Percentiles rank a stretch among this genome's conserved stretches.
phyloP scores from a whole-genome alignment of 345 rosid genomes.

The Salix udensis region DNA sequence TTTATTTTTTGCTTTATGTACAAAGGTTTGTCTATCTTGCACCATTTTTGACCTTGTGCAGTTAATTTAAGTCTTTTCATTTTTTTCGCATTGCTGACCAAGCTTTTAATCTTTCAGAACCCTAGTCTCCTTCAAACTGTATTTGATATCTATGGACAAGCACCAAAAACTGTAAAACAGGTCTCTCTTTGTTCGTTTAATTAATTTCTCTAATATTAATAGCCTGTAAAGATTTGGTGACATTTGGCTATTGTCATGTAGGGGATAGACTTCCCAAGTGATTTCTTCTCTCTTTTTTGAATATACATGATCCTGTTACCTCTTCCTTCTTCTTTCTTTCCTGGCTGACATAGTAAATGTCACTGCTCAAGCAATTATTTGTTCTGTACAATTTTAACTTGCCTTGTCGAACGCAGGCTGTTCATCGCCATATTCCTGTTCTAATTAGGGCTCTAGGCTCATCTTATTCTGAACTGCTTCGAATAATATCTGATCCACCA shows the following conservation, averaged over 20 bases:
- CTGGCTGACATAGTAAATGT: not conserved
- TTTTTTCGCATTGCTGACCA: slow-evolving; percentile 21
- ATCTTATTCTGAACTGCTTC: slow-evolving; percentile 69
- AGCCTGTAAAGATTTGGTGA: too few species aligned
- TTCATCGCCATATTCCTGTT: slow-evolving; percentile 87
- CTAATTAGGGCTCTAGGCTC: slow-evolving; percentile 84
- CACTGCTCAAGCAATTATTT: not conserved
- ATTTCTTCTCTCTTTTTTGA: not conserved
- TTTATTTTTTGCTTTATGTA: slow-evolving; percentile 86
- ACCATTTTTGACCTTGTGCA: slow-evolving; percentile 7
- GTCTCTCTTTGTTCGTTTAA: slow-evolving; percentile 24
- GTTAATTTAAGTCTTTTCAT: not conserved
- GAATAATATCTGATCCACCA: slow-evolving; percentile 86
- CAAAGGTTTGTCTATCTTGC: slow-evolving; percentile 53
- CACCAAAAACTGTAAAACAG: slow-evolving; percentile 86
- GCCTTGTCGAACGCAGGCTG: slow-evolving; percentile 48
- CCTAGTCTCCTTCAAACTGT: slow-evolving; percentile 77
- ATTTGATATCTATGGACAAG: slow-evolving; percentile 68
- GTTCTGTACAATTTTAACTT: not conserved
- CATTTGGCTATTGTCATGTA: too few species aligned
- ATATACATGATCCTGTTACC: not conserved
- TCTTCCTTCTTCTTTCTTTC: not conserved
- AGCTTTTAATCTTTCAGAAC: slow-evolving; percentile 49
- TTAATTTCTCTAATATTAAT: not conserved
- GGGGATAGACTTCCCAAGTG: not conserved